These are phyloP conservation scores for Rhizopus sp. DNA, from an alignment of 371 early-diverging fungal genomes.

Conservation along the genomic window DNA sequence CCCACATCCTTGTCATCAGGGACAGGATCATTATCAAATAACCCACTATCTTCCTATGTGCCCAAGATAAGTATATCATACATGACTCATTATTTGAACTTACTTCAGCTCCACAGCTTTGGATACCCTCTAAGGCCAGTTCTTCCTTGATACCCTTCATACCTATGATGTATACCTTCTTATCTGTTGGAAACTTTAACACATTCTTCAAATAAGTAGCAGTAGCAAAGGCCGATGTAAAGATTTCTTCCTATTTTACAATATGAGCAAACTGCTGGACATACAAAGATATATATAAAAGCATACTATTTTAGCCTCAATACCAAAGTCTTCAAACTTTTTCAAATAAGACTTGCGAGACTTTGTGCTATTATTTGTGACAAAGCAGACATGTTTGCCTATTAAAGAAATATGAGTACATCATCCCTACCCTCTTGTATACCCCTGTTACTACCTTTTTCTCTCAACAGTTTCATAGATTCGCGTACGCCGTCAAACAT, in stretches of 20 bases:
- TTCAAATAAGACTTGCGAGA: slow-evolving; percentile 78
- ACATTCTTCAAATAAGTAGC: slow-evolving; percentile 89
- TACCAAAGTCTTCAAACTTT: slow-evolving; percentile 81
- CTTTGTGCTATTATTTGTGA: slow-evolving; percentile 96
- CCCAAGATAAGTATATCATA: neutral
- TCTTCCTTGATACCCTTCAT: slow-evolving; percentile 89
- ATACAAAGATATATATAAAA: neutral
- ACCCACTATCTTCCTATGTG: slow-evolving; percentile 42
- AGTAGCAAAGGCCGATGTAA: slow-evolving; percentile 93
- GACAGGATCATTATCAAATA: slow-evolving; percentile 37
- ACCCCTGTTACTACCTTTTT: slow-evolving; percentile 52
- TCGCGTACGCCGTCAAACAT: slow-evolving; percentile 70
- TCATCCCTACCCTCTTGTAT: slow-evolving; percentile 10
- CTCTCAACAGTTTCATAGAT: slow-evolving; percentile 70
- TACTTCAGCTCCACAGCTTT: slow-evolving; percentile 60
- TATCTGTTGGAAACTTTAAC: slow-evolving; percentile 76
- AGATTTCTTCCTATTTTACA: slow-evolving; percentile 78
- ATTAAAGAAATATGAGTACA: neutral
- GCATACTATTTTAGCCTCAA: slow-evolving; percentile 69
- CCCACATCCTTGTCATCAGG: slow-evolving; percentile 62
- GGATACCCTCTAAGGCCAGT: slow-evolving; percentile 75
- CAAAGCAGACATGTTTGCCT: slow-evolving; percentile 90
- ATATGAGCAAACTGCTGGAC: neutral
- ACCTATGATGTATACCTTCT: slow-evolving; percentile 91
- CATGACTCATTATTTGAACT: slow-evolving; percentile 12